phyloP scores from a whole-genome alignment of 2,329 filamentous ascomycete species.

The Penicillium psychrosexuale region DNA sequence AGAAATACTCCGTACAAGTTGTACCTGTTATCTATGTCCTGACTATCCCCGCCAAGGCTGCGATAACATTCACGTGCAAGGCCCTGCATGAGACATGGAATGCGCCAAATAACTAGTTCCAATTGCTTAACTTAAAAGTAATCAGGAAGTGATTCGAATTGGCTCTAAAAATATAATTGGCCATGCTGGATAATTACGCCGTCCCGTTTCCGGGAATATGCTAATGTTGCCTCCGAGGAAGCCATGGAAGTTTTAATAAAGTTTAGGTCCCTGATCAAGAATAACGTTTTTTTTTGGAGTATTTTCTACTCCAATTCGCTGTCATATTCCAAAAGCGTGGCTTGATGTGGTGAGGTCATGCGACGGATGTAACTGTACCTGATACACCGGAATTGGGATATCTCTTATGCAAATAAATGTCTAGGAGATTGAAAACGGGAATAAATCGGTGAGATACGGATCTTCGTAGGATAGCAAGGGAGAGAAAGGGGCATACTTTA shows the following conservation, averaged over 20 bases:
- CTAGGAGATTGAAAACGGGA: background rate
- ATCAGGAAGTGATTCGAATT: slow-evolving; percentile 7
- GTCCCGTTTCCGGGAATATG: background rate
- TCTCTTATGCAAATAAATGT: background rate
- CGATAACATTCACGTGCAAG: background rate
- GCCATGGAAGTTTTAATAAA: background rate
- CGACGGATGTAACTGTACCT: slow-evolving; percentile 6
- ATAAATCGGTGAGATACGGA: background rate
- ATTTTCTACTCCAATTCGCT: background rate
- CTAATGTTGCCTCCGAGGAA: background rate
- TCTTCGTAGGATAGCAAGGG: background rate
- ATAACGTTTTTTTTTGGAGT: too few relatives aligned
- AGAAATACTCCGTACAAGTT: background rate
- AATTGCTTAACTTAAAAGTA: slow-evolving; percentile 5
- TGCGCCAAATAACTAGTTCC: too few relatives aligned
- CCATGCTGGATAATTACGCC: background rate
- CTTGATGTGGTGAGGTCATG: slow-evolving; percentile 7
- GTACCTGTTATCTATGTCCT: background rate
- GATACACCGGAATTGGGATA: background rate
- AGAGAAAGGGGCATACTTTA: background rate
- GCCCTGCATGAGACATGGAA: background rate
- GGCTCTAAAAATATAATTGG: background rate
- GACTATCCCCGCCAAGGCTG: background rate
- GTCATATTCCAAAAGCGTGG: background rate
- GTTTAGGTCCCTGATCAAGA: background rate